These are phyloP conservation scores for Nicotiana knightiana DNA, from an alignment of 257 asterid genomes.

Conservation along the genomic window DNA sequence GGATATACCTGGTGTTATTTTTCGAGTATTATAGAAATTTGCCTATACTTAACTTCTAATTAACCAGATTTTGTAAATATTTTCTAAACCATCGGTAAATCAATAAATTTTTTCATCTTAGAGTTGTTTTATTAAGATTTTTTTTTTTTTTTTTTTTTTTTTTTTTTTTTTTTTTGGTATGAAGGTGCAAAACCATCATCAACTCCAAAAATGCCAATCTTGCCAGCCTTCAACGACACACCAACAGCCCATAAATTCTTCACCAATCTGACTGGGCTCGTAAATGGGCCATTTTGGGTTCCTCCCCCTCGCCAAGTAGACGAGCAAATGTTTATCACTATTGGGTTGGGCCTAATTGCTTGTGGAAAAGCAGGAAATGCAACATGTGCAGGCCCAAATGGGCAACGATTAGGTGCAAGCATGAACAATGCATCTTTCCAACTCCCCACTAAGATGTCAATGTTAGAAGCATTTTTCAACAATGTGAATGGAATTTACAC, in stretches of 20 bases:
- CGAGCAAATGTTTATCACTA: background rate
- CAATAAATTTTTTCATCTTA: too few species aligned
- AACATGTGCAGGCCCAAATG: conserved; percentile 7
- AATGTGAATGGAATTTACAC: background rate
- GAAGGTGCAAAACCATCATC: background rate
- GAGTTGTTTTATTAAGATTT: too few species aligned
- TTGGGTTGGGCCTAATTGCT: conserved; percentile 1
- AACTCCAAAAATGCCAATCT: background rate
- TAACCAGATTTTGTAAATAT: too few species aligned
- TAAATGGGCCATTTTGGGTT: conserved; percentile 5
- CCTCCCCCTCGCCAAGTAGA: conserved; percentile 10
- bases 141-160: background rate
- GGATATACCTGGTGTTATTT: too few species aligned
- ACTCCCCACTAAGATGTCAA: background rate
- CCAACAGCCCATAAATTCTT: background rate
- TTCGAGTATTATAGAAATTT: too few species aligned
- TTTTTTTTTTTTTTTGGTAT: background rate
- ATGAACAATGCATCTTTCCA: conserved; percentile 13
- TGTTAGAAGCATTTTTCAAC: conserved; percentile 10
- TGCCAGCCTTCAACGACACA: conserved; percentile 6
- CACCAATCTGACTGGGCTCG: conserved; percentile 2
- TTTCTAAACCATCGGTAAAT: too few species aligned
- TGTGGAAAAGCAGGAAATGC: conserved; percentile 4
- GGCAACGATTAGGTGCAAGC: conserved; percentile 6
- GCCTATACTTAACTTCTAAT: too few species aligned